Evolutionary conservation across 2,329 filamentous ascomycete genomes (phyloP), one percentile per base, ranked within the genome.

Genomic region (Trichoderma endophyticum): DNA sequence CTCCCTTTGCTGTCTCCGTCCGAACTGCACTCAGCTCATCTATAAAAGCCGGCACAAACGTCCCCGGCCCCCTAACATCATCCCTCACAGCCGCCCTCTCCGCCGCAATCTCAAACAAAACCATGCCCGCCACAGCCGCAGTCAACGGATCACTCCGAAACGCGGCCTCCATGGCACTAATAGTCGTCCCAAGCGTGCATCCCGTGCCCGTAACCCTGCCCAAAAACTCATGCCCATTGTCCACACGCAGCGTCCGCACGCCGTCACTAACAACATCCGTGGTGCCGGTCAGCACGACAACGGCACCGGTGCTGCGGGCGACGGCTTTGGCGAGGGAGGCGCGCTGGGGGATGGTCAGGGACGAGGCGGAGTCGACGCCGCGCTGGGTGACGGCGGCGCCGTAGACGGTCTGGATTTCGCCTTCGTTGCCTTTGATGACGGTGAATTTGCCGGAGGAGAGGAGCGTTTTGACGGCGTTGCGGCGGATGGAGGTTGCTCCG

Each of bases 351-450:
- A 84, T 83, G 79, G 74, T 89, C 80, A 84, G 85, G 78, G 76
- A 89, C 79, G 89, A 89, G 4, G 87, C 88, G 74, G 91, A 93
- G 81, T 98, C 95, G 12, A 98, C 95, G 63, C 95, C 95, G 57
- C 91, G 90, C 81, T 98, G 95, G 43, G 75, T 73, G 60, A 79
- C 59, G 73, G 78, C 74, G 57, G 87, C 84, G 56, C 91, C 92
- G 51, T 87, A 88, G 0, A 95, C 90, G 3, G 92, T 90, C 62
- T 88, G 85, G 73, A 98, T 94, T 81, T 98, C 96, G 69, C 92
- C 90, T 79, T 97, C 93, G 81, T 98, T 98, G 63, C 95, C 95
- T 80, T 98, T 98, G 82, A 98, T 95, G 56, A 98, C 86, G 80
- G 93, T 90, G 77, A 97, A 93, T 80, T 93, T 93, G 51, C 94